Conservation (phyloP, 2,329 filamentous ascomycete genomes). For the Phaeosphaeriaceae sp. region DNA sequence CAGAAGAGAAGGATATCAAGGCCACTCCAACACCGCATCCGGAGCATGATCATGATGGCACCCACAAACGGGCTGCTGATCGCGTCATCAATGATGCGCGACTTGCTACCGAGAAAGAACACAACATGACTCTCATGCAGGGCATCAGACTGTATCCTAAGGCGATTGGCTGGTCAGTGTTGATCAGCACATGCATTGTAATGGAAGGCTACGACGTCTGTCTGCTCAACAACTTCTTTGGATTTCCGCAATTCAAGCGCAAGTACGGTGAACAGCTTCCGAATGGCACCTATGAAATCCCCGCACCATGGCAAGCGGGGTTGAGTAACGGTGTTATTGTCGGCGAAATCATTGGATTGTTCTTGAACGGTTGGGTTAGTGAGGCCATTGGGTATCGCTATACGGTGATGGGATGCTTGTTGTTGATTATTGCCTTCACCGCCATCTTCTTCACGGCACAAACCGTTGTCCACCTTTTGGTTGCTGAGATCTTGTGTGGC, state of each 20-base stretch:
- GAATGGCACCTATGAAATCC: slow-evolving; percentile 51
- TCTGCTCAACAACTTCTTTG: slow-evolving; percentile 80
- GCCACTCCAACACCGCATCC: slow-evolving; percentile 13
- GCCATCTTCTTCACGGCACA: slow-evolving; percentile 59
- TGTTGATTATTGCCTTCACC: slow-evolving; percentile 52
- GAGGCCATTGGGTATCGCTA: slow-evolving; percentile 56
- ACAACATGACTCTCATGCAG: slow-evolving; percentile 66
- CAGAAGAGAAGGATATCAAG: slow-evolving; percentile 35
- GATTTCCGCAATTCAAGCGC: slow-evolving; percentile 54
- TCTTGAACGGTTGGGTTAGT: slow-evolving; percentile 55
- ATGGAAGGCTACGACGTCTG: slow-evolving; percentile 92
- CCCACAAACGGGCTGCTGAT: slow-evolving; percentile 38
- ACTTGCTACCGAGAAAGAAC: slow-evolving; percentile 56
- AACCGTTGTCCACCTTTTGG: slow-evolving; percentile 51
- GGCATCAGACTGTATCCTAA: slow-evolving; percentile 85
- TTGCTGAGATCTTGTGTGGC: slow-evolving; percentile 56
- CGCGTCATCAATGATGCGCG: slow-evolving; percentile 51
- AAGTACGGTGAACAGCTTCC: slow-evolving; percentile 53
- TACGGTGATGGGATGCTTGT: slow-evolving; percentile 54
- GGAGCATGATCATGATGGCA: slow-evolving; percentile 19
- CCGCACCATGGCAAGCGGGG: slow-evolving; percentile 56
- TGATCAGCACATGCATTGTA: slow-evolving; percentile 88
- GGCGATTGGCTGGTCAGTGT: slow-evolving; percentile 79
- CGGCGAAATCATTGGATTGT: slow-evolving; percentile 55
- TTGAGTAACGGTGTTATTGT: slow-evolving; percentile 56